A percentile compares a stretch with the other conserved stretches of the same genome.
Conservation (phyloP, 139 green algal genomes). For the Chlorella sp. region DNA sequence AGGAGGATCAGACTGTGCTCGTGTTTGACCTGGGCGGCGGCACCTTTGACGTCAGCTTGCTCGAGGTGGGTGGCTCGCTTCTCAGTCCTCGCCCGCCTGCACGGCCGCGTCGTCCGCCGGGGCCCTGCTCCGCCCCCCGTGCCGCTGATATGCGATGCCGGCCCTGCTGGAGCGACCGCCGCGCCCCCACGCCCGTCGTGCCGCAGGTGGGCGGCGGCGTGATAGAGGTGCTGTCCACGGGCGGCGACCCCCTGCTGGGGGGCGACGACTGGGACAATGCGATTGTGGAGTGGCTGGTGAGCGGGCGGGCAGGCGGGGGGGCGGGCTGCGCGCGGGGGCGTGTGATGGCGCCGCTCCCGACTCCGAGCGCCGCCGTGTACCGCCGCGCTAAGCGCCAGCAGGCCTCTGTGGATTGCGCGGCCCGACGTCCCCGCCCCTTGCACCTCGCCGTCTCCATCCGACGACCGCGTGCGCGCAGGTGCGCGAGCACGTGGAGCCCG, state of each 20-base stretch:
- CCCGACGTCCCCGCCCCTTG: too few relatives aligned
- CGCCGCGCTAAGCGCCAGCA: too few relatives aligned
- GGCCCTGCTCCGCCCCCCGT: neutral
- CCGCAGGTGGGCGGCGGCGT: constrained; percentile 69
- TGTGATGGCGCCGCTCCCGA: too few relatives aligned
- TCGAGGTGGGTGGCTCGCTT: constrained; percentile 77
- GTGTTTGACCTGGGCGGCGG: constrained; percentile 92
- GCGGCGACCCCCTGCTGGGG: constrained; percentile 81
- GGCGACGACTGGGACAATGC: constrained; percentile 86
- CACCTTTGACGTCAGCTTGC: constrained; percentile 87
- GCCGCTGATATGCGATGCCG: too few relatives aligned
- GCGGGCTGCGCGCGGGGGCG: too few relatives aligned
- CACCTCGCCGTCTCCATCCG: neutral
- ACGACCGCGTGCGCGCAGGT: neutral
- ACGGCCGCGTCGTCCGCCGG: neutral
- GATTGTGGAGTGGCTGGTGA: constrained; percentile 69
- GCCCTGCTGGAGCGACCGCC: too few relatives aligned
- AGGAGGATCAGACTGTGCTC: constrained; percentile 81
- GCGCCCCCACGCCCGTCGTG: too few relatives aligned
- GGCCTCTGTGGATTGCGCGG: too few relatives aligned
- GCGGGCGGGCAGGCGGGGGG: too few relatives aligned
- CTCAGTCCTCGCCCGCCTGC: neutral
- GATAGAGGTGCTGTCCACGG: constrained; percentile 86
- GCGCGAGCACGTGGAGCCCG: constrained; percentile 54
- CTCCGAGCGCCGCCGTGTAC: too few relatives aligned